Evolutionary conservation across 1,284 basidiomycete genomes (phyloP).

Genomic region (Athelia psychrophila): DNA sequence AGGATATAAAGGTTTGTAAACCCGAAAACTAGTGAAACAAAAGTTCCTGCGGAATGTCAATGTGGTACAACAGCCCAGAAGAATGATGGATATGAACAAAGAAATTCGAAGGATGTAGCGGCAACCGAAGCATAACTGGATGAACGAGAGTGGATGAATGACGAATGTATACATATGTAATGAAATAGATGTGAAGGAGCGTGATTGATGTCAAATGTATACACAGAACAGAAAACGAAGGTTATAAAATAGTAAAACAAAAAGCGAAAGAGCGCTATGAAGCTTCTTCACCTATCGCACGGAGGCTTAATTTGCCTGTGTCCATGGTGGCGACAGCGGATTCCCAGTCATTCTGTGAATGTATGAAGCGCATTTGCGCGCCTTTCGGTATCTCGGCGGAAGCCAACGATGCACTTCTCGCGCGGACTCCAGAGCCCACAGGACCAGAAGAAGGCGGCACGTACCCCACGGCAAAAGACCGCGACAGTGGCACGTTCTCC

Average conservation of each 20-base stretch:
- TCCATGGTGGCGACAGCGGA: conserved; percentile 24
- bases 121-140: background rate
- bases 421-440: background rate
- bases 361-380: conserved; percentile 30
- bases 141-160: background rate
- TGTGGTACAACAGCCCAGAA: too few relatives aligned
- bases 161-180: background rate
- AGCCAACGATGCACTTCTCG: background rate
- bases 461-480: conserved; percentile 49
- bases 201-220: conserved; percentile 18
- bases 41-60: too few relatives aligned
- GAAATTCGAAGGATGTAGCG: too few relatives aligned
- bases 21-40: too few relatives aligned
- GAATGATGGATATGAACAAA: background rate
- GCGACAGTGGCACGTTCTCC: conserved; percentile 50
- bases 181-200: background rate
- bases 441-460: conserved; percentile 20
- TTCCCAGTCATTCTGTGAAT: conserved; percentile 39
- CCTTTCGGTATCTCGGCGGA: conserved; percentile 5
- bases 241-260: conserved; percentile 14
- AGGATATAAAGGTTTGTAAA: too few relatives aligned
- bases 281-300: conserved; percentile 18
- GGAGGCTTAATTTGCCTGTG: conserved; percentile 30
- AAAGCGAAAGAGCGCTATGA: conserved; percentile 31
- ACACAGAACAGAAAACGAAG: conserved; percentile 7